Percentiles rank a stretch among this genome's conserved stretches.
Conservation (phyloP, 495 filamentous ascomycete genomes). For the Trichocladium antarcticum region DNA sequence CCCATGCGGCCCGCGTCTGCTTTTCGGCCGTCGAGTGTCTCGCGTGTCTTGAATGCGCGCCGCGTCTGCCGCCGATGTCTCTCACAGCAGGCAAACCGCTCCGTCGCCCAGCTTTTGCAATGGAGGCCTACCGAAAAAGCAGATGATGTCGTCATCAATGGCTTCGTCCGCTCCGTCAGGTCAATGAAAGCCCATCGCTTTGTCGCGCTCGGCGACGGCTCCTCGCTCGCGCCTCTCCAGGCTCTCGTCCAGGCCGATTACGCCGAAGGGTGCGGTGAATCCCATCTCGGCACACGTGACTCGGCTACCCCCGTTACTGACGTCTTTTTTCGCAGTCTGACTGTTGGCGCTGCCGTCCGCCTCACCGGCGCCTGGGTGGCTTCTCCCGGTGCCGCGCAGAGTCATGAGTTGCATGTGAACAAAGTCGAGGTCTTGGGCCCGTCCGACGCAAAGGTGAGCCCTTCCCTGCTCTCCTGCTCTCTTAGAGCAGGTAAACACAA, state of each 20-base stretch:
- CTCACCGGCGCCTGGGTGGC: slow-evolving; percentile 70
- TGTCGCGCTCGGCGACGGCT: slow-evolving; percentile 79
- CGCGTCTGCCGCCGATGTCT: slow-evolving; percentile 10
- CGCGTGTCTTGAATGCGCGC: slow-evolving; percentile 2
- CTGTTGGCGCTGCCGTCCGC: slow-evolving; percentile 67
- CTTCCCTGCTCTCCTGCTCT: slow-evolving; percentile 3
- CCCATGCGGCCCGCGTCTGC: slow-evolving; percentile 15
- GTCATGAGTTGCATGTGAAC: slow-evolving; percentile 66
- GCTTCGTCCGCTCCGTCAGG: slow-evolving; percentile 73
- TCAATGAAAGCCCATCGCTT: slow-evolving; percentile 77
- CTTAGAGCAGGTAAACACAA: not conserved
- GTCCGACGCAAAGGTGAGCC: slow-evolving; percentile 64
- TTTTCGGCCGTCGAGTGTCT: slow-evolving; percentile 9
- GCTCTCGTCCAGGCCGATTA: slow-evolving; percentile 66
- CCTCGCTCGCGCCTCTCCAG: slow-evolving; percentile 66
- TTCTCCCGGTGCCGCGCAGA: slow-evolving; percentile 61
- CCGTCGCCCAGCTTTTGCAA: slow-evolving; percentile 23
- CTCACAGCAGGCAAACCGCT: slow-evolving; percentile 14
- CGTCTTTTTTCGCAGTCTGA: slow-evolving; percentile 46
- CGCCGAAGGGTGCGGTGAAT: slow-evolving; percentile 58
- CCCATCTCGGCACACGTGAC: slow-evolving; percentile 14
- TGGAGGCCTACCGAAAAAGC: slow-evolving; percentile 21
- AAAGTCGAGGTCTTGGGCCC: slow-evolving; percentile 59
- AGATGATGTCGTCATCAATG: slow-evolving; percentile 46
- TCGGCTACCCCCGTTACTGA: slow-evolving; percentile 19